Base-by-base conservation (phyloP, 108 stramenopile species). In the Discostella pseudostelligera region DNA sequence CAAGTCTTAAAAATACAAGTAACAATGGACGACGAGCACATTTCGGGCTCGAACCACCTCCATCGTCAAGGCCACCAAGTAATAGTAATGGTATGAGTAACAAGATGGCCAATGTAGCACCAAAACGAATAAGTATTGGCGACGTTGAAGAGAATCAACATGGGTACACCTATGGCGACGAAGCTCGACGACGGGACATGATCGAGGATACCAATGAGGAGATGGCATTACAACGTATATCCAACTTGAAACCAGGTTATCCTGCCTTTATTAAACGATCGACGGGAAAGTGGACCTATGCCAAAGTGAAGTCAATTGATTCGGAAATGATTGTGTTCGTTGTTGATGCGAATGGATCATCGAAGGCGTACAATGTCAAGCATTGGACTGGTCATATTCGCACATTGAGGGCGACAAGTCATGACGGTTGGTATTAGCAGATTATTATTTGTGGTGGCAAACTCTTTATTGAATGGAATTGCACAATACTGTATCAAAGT, bases 151-250 rank as follows among this genome's bases (percentile, higher is more conserved):
- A 53, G 10, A 53, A 53, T 25, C 20, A 53, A 12, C 0, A 53
- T 53, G 26, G 26, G 32, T 53, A 53, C 51, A 53, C 20, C 6
- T 29, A 24, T 11, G 51, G 51, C 8, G 51, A 53, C 26, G 51
- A 53, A 53, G 51, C 3, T 13, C 51, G 51, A 29, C 25, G 51
- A 53, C 51, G 51, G 8, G 51, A 53, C 24, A 53, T 53, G 51
- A 53, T 53, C 14, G 24, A 53, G 24, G 51, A 24, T 28, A 22
- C 20, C 12, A 29, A 53, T 53, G 8, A 53, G 8, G 51, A 53
- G 4, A 25, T 26, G 4, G 51, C 51, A 13, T 5, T 53, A 22
- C 4, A 8, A 0, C 51, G 51, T 53, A 53, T 53, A 11, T 9
- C 4, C 10, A 53, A 22, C 24, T 22, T 53, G 6, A 8, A 53